A percentile compares a stretch with the other conserved stretches of the same genome.
Conservation (phyloP, 1,284 basidiomycete genomes). For the Farysia itapuensis region DNA sequence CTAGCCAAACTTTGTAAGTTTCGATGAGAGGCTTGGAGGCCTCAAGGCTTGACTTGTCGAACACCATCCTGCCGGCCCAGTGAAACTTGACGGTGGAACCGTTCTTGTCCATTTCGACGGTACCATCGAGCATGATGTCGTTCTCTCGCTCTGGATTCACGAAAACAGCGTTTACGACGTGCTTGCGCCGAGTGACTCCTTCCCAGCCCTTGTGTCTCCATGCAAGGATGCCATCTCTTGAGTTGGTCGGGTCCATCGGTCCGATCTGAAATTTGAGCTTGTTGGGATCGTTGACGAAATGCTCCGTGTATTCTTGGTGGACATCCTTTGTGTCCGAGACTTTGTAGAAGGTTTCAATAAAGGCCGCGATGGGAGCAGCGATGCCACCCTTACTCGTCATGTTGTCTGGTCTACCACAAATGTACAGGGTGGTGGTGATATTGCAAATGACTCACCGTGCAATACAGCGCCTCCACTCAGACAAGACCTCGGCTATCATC, state of each 20-base stretch:
- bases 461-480: too few species aligned
- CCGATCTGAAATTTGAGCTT: conserved; percentile 38
- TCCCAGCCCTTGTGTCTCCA: conserved; percentile 39
- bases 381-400: conserved; percentile 2
- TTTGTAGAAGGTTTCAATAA: conserved; percentile 27
- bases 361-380: conserved; percentile 8
- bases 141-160: conserved; percentile 27
- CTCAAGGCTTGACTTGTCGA: conserved; percentile 25
- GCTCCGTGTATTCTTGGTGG: conserved; percentile 28
- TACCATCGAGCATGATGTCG: conserved; percentile 43
- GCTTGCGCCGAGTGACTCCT: conserved; percentile 28
- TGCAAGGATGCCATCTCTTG: conserved; percentile 14
- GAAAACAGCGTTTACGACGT: conserved; percentile 33
- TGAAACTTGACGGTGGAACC: conserved; percentile 26
- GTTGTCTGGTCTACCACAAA: conserved; percentile 19
- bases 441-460: too few species aligned
- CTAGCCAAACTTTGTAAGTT: conserved; percentile 39
- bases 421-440: too few species aligned
- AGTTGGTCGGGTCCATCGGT: conserved; percentile 30
- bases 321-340: conserved; percentile 31
- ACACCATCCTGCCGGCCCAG: conserved; percentile 43
- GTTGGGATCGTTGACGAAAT: conserved; percentile 16
- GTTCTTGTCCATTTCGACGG: conserved; percentile 39
- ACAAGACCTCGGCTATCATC: too few species aligned
- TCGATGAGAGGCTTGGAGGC: conserved; percentile 26